Evolutionary conservation across 768 basidiomycete genomes (phyloP), one percentile per base, ranked within the genome.

Genomic region (Mycena metata): DNA sequence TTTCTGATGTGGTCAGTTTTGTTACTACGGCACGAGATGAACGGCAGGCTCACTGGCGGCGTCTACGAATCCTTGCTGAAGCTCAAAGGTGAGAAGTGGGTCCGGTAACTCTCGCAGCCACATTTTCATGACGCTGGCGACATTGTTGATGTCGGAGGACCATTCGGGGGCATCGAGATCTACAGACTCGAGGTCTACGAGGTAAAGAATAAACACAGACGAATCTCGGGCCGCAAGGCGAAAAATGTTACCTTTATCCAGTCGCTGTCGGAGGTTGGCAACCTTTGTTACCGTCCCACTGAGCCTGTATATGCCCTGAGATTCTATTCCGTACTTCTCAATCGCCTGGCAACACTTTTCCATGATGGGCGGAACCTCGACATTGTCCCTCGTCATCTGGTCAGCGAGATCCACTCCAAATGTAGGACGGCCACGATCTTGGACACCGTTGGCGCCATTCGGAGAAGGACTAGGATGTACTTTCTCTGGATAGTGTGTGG

Each of bases 21-120:
- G 54, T 50, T 36, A 30, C 3, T 30, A 54, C 45, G 50, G 12
- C 24, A 69, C 47, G 55, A 33, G 61, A 26, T 46, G 26, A 49
- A 15, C 41, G 26, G 45, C 67, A 19, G 11, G 83, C 96, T 78
- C 76, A 98, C 97, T 93, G 2, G 97, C 92, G 74, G 96, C 97
- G 54, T 98, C 97, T 70, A 98, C 90, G 82, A 99, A 99, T 12
- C 93, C 93, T 78, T 94, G 89, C 80, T 99, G 96, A 42, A 98
- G 85, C 59, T 81, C 83, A 69, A 85, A 83, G 7, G 97, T 99
- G 73, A 99, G 81, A 55, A 99, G 80, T 30, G 98, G 97, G 76
- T 98, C 96, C 11, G 98, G 96, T 45, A 99, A 84, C 76, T 99
- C 98, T 70, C 98, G 87, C 74, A 99, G 85, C 96, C 98, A 99